Evolutionary conservation across 495 filamentous ascomycete genomes (phyloP), one percentile per base, ranked within the genome.

Genomic region (Aspergillus heteromorphus): DNA sequence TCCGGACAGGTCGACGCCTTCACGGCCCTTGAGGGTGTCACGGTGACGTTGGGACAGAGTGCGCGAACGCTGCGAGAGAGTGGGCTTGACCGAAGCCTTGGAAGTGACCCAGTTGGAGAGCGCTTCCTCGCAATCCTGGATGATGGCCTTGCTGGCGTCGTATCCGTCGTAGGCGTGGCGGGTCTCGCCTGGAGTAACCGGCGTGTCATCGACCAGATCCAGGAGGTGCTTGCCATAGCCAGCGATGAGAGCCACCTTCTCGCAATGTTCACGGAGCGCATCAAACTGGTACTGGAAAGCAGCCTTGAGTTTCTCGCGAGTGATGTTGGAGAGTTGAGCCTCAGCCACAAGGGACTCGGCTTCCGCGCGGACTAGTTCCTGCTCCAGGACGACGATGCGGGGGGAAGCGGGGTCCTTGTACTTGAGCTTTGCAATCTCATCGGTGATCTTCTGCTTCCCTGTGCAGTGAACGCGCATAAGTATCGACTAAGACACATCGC

Each of bases 391-490:
- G 49, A 96, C 91, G 49, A 98, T 97, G 70, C 89, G 91, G 38
- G 95, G 91, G 9, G 91, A 96, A 77, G 95, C 95, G 29, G 93
- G 93, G 69, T 98, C 95, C 76, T 97, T 97, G 84, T 97, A 98
- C 73, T 98, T 98, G 50, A 98, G 83, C 70, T 98, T 93, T 16
- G 93, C 92, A 61, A 98, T 97, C 63, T 97, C 89, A 67, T 98
- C 95, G 65, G 91, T 96, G 71, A 98, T 97, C 77, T 97, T 98
- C 72, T 98, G 93, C 74, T 98, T 98, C 67, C 91, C 91, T 74
- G 45, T 29, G 16, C 25, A 25, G 21, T 34, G 34, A 18, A 50
- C 38, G 31, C 29, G 48, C 48, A 29, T 67, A 38, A 60, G 57
- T 40, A 30, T 25, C 4, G 19, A 19, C 57, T 43, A 45, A 6